phyloP scores from a whole-genome alignment of 2,329 filamentous ascomycete genomes.

The Trichoderma sp. region DNA sequence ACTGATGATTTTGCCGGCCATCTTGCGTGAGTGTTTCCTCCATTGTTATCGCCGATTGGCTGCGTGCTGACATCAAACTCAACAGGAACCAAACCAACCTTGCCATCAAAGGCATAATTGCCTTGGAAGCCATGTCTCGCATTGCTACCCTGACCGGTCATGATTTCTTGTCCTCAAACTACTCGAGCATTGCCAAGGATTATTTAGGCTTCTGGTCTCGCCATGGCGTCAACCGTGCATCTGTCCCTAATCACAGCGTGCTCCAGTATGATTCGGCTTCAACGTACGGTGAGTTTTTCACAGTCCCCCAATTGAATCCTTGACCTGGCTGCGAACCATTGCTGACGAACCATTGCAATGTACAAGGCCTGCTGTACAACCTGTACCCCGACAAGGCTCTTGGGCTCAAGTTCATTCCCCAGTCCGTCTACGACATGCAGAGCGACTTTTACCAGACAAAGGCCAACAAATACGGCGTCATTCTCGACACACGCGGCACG shows the following conservation, averaged over 20 bases:
- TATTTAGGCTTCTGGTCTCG: slow-evolving; percentile 73
- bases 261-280: slow-evolving; percentile 68
- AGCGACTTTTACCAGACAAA: slow-evolving; percentile 72
- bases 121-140: slow-evolving; percentile 75
- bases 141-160: slow-evolving; percentile 63
- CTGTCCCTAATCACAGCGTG: slow-evolving; percentile 63
- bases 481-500: slow-evolving; percentile 75
- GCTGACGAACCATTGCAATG: neutral
- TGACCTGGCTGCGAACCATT: neutral
- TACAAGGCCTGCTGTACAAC: slow-evolving; percentile 62
- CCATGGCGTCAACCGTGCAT: slow-evolving; percentile 65
- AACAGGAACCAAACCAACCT: slow-evolving; percentile 50
- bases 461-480: slow-evolving; percentile 73
- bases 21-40: slow-evolving; percentile 38
- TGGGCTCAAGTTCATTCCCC: slow-evolving; percentile 72
- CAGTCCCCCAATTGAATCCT: neutral
- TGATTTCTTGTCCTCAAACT: slow-evolving; percentile 55
- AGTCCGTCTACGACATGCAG: slow-evolving; percentile 73
- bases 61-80: neutral
- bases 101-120: slow-evolving; percentile 79
- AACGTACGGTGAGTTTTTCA: slow-evolving; percentile 39
- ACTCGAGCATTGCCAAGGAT: slow-evolving; percentile 57
- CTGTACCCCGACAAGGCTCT: slow-evolving; percentile 77
- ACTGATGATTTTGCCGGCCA: slow-evolving; percentile 84
- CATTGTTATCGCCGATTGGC: neutral